A percentile compares a stretch with the other conserved stretches of the same genome.
These are phyloP conservation scores for Debaryomyces udenii DNA, from an alignment of 1,139 yeast species.

Conservation along the genomic window DNA sequence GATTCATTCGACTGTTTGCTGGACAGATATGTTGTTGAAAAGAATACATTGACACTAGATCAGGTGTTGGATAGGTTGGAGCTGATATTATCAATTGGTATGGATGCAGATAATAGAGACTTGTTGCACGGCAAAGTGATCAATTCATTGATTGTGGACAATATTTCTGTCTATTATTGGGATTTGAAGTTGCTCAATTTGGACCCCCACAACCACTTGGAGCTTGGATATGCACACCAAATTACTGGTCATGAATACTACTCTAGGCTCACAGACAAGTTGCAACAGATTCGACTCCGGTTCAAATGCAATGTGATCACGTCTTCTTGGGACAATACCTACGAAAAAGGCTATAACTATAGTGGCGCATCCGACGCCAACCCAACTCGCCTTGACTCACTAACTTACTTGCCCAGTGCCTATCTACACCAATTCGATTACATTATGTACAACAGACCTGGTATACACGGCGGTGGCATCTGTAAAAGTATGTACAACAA, in stretches of 20 bases:
- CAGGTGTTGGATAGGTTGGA: slow-evolving; percentile 9
- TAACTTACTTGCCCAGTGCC: slow-evolving; percentile 19
- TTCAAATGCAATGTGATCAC: slow-evolving; percentile 36
- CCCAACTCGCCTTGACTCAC: slow-evolving; percentile 12
- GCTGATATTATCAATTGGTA: slow-evolving; percentile 7
- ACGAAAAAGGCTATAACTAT: slow-evolving; percentile 34
- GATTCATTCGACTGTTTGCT: slow-evolving; percentile 7
- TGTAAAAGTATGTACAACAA: slow-evolving; percentile 9
- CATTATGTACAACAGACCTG: slow-evolving; percentile 15
- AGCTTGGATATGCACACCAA: slow-evolving; percentile 18
- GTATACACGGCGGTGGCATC: neutral
- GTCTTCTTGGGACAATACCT: slow-evolving; percentile 36
- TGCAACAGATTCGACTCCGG: slow-evolving; percentile 18
- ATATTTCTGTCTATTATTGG: slow-evolving; percentile 39
- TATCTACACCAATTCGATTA: slow-evolving; percentile 21
- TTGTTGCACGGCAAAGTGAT: slow-evolving; percentile 12
- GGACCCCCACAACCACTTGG: slow-evolving; percentile 14
- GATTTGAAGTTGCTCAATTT: slow-evolving; percentile 24
- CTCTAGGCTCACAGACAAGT: slow-evolving; percentile 16
- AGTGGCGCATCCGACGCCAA: slow-evolving; percentile 11
- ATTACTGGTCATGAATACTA: slow-evolving; percentile 19
- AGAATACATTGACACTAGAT: slow-evolving; percentile 8
- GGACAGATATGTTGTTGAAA: neutral
- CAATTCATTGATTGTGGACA: slow-evolving; percentile 28
- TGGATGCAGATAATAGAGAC: neutral